These are phyloP conservation scores for Schizonepeta tenuifolia DNA, from an alignment of 257 asterid species.

Conservation along the genomic window DNA sequence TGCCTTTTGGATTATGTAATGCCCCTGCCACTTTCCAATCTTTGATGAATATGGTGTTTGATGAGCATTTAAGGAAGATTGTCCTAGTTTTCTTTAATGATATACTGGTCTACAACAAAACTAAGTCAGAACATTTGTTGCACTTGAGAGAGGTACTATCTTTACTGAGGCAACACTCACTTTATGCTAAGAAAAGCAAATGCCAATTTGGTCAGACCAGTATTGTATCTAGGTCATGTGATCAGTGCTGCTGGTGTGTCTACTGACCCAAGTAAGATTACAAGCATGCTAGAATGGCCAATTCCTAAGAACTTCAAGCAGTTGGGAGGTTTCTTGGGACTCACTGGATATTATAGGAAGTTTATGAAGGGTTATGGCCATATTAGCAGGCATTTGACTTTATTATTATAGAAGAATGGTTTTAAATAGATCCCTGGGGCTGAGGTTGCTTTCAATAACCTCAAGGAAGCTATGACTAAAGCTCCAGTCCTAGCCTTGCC, in stretches of 20 bases:
- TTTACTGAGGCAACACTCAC: background rate
- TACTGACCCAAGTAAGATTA: background rate
- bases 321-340: too few species aligned
- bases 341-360: too few species aligned
- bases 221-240: background rate
- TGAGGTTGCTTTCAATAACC: too few species aligned
- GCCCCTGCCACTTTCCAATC: background rate
- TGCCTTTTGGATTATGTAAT: background rate
- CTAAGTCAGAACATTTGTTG: background rate
- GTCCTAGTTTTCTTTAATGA: background rate
- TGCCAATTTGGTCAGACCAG: background rate
- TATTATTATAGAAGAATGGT: too few species aligned
- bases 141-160: background rate
- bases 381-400: too few species aligned
- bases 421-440: too few species aligned
- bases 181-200: background rate
- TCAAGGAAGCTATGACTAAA: too few species aligned
- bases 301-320: too few species aligned
- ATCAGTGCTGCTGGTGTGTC: background rate
- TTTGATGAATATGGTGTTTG: background rate
- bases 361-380: too few species aligned
- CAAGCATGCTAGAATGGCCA: background rate
- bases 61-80: background rate
- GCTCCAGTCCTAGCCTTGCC: too few species aligned
- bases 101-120: background rate